phyloP scores from a whole-genome alignment of 139 green algal species.

The Coccomyxa sp. region DNA sequence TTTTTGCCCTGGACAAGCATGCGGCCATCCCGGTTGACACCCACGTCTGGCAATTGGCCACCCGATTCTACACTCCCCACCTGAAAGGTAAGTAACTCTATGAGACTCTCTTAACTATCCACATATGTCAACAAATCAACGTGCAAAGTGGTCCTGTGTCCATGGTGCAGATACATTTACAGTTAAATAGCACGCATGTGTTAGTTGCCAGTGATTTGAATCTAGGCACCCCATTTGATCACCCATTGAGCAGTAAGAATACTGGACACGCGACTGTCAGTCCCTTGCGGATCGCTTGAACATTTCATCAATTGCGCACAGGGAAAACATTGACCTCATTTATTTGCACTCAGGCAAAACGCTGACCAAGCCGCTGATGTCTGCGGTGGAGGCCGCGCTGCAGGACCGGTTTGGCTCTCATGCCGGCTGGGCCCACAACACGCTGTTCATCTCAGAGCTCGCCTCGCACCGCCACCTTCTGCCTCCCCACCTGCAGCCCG shows the following conservation, averaged over 20 bases:
- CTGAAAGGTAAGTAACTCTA: slow-evolving; percentile 33
- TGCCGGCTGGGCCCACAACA: slow-evolving; percentile 91
- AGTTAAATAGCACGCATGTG: not conserved
- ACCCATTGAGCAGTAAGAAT: too few relatives aligned
- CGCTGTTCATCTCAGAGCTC: slow-evolving; percentile 86
- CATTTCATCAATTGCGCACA: not conserved
- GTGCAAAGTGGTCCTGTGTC: not conserved
- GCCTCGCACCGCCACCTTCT: slow-evolving; percentile 20
- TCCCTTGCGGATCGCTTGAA: not conserved
- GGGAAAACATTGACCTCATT: slow-evolving; percentile 76
- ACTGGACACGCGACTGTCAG: not conserved
- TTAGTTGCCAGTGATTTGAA: too few relatives aligned
- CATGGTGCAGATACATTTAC: not conserved
- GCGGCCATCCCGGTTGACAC: slow-evolving; percentile 91
- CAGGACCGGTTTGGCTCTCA: slow-evolving; percentile 71
- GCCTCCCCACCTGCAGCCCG: slow-evolving; percentile 12
- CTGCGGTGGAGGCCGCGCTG: slow-evolving; percentile 55
- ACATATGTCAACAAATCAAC: too few relatives aligned
- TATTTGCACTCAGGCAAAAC: slow-evolving; percentile 44
- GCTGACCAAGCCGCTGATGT: slow-evolving; percentile 61
- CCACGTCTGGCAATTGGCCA: slow-evolving; percentile 88
- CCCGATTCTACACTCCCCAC: slow-evolving; percentile 66
- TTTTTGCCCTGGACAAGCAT: slow-evolving; percentile 94
- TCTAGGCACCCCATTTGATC: too few relatives aligned
- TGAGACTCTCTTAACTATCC: too few relatives aligned